A percentile compares a stretch with the other conserved stretches of the same genome.
Evolutionary conservation across 768 basidiomycete genomes (phyloP).

Genomic region (Paxillus involutus): DNA sequence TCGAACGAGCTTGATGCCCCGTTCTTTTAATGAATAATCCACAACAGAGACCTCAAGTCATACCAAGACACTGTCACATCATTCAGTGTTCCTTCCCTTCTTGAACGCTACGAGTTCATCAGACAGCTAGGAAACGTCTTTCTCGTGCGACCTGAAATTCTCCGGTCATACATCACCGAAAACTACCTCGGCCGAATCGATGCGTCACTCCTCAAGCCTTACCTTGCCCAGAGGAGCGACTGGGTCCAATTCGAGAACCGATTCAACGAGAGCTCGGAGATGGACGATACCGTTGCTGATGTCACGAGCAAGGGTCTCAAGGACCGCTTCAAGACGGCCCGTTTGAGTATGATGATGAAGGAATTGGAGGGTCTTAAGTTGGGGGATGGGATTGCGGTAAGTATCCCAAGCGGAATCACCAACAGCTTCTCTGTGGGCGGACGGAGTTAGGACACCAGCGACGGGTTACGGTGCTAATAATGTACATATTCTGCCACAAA

Average conservation of each 20-base stretch:
- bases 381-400: conserved; percentile 56
- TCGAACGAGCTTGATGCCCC: neutral
- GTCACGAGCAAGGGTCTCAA: conserved; percentile 48
- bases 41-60: conserved; percentile 83
- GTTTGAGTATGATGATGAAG: conserved; percentile 85
- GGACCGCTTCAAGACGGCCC: conserved; percentile 60
- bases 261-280: conserved; percentile 61
- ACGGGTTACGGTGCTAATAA: neutral
- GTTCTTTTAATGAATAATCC: neutral
- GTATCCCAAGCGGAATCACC: conserved; percentile 56
- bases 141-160: conserved; percentile 92
- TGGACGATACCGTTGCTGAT: conserved; percentile 41
- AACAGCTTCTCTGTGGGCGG: conserved; percentile 51
- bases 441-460: conserved; percentile 39
- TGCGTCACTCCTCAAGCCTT: conserved; percentile 80
- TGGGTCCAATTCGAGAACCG: conserved; percentile 85
- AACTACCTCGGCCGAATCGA: conserved; percentile 93
- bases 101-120: conserved; percentile 97
- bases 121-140: conserved; percentile 97
- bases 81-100: conserved; percentile 81
- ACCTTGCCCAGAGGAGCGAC: conserved; percentile 87
- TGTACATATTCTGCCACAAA: conserved; percentile 2
- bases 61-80: conserved; percentile 89
- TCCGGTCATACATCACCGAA: conserved; percentile 94
- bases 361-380: conserved; percentile 71